phyloP scores from a whole-genome alignment of 257 asterid species.

The Solanum habrochaites region DNA sequence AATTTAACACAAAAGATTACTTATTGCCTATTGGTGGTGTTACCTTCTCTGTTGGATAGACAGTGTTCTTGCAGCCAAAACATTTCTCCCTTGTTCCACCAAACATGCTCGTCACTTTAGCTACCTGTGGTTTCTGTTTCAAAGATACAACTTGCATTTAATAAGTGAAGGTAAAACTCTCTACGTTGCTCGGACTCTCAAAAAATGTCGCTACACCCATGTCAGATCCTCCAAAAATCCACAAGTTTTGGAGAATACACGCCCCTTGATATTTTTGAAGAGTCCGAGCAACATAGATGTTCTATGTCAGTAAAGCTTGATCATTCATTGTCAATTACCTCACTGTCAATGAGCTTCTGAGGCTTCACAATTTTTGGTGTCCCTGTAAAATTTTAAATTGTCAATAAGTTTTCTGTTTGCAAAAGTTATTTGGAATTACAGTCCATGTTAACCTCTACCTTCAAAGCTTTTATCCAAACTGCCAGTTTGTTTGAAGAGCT shows the following conservation, averaged over 20 bases:
- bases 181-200: neutral
- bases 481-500: slow-evolving; percentile 93
- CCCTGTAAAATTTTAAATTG: slow-evolving; percentile 28
- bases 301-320: neutral
- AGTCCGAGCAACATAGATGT: neutral
- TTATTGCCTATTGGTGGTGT: neutral
- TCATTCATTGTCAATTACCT: slow-evolving; percentile 30
- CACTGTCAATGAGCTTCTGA: slow-evolving; percentile 47
- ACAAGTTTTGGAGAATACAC: neutral
- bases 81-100: slow-evolving; percentile 86
- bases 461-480: slow-evolving; percentile 93
- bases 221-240: neutral
- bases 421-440: neutral
- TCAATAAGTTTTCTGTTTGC: neutral
- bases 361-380: slow-evolving; percentile 89
- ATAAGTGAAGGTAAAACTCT: neutral
- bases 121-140: slow-evolving; percentile 55
- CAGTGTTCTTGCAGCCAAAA: slow-evolving; percentile 63
- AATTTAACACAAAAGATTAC: neutral
- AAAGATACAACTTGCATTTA: neutral
- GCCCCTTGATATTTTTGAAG: neutral
- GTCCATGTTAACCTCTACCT: slow-evolving; percentile 28
- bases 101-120: slow-evolving; percentile 67
- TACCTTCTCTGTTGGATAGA: slow-evolving; percentile 95
- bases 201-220: neutral